These are phyloP conservation scores for Aspergillus steynii DNA, from an alignment of 495 filamentous ascomycete genomes.

Conservation along the genomic window DNA sequence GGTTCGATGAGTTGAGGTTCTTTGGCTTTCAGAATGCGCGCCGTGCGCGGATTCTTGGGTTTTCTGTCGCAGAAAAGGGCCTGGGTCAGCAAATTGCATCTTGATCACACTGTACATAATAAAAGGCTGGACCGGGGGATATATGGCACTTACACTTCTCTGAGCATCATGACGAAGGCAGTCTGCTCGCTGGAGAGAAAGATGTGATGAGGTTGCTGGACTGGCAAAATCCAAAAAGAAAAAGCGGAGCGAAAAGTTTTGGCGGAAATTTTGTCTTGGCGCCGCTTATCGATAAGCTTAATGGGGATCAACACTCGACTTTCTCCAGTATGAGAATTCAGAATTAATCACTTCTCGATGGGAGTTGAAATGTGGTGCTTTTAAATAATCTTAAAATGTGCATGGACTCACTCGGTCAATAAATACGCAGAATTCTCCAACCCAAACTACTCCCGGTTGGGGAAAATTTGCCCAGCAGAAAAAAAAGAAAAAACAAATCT, in stretches of 20 bases:
- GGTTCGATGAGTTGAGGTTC: slow-evolving; percentile 88
- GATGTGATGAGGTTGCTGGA: slow-evolving; percentile 1
- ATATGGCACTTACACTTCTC: slow-evolving; percentile 38
- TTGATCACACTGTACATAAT: background rate
- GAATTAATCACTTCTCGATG: too few species aligned
- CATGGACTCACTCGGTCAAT: too few species aligned
- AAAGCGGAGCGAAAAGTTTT: slow-evolving; percentile 25
- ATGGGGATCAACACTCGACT: background rate
- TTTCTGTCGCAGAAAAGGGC: slow-evolving; percentile 55
- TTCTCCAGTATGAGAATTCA: too few species aligned
- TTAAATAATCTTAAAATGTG: too few species aligned
- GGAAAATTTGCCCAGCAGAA: too few species aligned
- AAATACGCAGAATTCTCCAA: too few species aligned
- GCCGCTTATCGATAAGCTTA: slow-evolving; percentile 32
- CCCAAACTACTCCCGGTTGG: too few species aligned
- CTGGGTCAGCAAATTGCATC: slow-evolving; percentile 3
- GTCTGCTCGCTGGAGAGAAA: slow-evolving; percentile 4
- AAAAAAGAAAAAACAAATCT: slow-evolving; percentile 2
- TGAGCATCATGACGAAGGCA: slow-evolving; percentile 24
- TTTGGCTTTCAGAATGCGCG: slow-evolving; percentile 86
- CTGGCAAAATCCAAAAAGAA: slow-evolving; percentile 8
- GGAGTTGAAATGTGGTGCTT: too few species aligned
- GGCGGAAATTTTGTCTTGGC: slow-evolving; percentile 28
- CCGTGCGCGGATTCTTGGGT: slow-evolving; percentile 90
- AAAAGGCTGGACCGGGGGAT: background rate